Evolutionary conservation across 2,329 filamentous ascomycete species (phyloP), one percentile per base, ranked within the genome.

Genomic region (Aspergillus versicolor): DNA sequence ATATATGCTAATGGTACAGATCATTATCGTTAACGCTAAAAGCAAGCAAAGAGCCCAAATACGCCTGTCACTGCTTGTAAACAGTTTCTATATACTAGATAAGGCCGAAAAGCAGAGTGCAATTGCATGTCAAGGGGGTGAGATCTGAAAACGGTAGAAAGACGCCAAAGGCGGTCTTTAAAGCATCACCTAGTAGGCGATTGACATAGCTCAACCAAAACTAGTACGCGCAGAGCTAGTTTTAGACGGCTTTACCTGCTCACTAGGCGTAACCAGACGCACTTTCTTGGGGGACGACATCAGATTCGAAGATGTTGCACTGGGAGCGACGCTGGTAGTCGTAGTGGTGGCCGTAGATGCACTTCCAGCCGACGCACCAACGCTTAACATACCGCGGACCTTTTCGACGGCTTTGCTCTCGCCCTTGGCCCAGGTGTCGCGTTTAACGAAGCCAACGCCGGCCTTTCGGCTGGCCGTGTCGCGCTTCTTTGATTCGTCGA

Each of bases 381-480:
- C 67, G 21, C 73, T 71, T 8, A 79, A 63, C 69, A 77, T 76
- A 7, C 74, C 76, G 30, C 77, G 68, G 21, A 77, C 75, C 57
- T 76, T 77, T 57, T 79, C 76, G 21, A 78, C 77, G 13, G 77
- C 77, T 47, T 73, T 76, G 51, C 77, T 80, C 59, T 79, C 75
- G 5, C 72, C 71, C 34, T 73, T 77, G 12, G 70, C 66, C 73
- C 78, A 75, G 3, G 74, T 70, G 59, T 81, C 79, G 54, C 76
- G 70, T 61, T 76, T 79, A 30, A 76, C 75, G 37, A 73, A 68
- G 13, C 68, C 69, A 4, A 66, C 61, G 15, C 70, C 73, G 4
- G 69, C 61, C 49, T 72, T 72, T 47, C 70, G 70, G 42, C 70
- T 68, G 7, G 67, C 64, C 13, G 67, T 67, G 54, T 69, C 70